These are phyloP conservation scores for Blumeria hordei DNA, from an alignment of 2,329 filamentous ascomycete species.

Conservation along the genomic window DNA sequence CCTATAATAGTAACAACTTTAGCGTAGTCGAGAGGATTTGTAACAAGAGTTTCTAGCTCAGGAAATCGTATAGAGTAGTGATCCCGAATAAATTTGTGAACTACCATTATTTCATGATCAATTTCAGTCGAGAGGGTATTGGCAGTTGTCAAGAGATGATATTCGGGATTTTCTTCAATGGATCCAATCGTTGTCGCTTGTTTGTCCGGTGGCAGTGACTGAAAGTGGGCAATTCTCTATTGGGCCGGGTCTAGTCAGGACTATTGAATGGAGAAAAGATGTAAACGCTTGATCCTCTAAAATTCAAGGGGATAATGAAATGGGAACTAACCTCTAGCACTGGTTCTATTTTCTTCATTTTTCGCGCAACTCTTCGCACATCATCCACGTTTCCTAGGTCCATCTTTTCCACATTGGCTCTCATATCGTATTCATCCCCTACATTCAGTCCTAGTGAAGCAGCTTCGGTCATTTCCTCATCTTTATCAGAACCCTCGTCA, in stretches of 20 bases:
- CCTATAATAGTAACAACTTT: conserved; percentile 84
- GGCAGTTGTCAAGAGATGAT: conserved; percentile 66
- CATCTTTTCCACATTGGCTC: conserved; percentile 65
- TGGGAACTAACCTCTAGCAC: conserved; percentile 63
- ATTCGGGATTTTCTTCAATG: conserved; percentile 80
- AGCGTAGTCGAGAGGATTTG: conserved; percentile 81
- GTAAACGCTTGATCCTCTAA: conserved; percentile 29
- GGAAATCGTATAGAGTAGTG: conserved; percentile 89
- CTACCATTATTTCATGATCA: conserved; percentile 71
- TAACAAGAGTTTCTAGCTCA: conserved; percentile 72
- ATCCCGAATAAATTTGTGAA: conserved; percentile 91
- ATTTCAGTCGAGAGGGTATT: conserved; percentile 82
- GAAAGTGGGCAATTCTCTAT: conserved; percentile 62
- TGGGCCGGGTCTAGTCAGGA: conserved; percentile 37
- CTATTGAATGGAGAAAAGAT: conserved; percentile 32
- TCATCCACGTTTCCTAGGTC: conserved; percentile 49
- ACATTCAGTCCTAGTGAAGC: conserved; percentile 21
- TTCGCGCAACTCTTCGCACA: conserved; percentile 50
- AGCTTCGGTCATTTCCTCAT: conserved; percentile 29
- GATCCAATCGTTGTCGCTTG: conserved; percentile 48
- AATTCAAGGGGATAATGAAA: conserved; percentile 70
- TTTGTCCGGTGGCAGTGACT: conserved; percentile 40
- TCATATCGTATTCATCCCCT: conserved; percentile 41
- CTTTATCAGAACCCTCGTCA: conserved; percentile 33
- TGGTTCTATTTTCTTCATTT: conserved; percentile 64